Evolutionary conservation across 2,329 filamentous ascomycete species (phyloP).

Genomic region (Diaporthe citri): DNA sequence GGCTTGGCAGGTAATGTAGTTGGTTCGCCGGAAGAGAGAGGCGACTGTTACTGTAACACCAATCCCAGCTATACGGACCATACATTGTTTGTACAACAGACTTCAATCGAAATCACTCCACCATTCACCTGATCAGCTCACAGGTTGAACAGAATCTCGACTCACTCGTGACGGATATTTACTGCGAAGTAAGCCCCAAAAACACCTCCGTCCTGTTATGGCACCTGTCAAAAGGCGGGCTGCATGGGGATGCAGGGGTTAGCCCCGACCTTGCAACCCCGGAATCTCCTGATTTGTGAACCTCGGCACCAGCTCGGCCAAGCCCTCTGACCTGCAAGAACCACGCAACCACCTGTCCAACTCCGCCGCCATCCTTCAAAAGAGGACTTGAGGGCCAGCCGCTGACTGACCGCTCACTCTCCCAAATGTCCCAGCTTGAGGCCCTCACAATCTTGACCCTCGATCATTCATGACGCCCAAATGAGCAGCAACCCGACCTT

Average conservation of each 20-base stretch:
- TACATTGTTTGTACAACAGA: background rate
- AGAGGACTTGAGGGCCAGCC: constrained; percentile 7
- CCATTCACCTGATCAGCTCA: background rate
- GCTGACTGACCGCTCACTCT: background rate
- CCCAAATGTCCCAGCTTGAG: background rate
- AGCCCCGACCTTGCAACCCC: constrained; percentile 15
- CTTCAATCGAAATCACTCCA: background rate
- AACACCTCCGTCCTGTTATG: too few relatives aligned
- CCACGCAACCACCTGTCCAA: constrained; percentile 11
- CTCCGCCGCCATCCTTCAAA: background rate
- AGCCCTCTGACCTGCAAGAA: constrained; percentile 20
- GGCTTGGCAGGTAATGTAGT: background rate
- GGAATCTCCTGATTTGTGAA: constrained; percentile 27
- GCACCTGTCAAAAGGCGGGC: background rate
- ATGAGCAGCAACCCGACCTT: constrained; percentile 76
- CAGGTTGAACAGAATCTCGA: background rate
- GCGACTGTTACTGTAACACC: background rate
- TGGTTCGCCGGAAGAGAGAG: background rate
- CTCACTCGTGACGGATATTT: background rate
- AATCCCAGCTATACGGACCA: background rate
- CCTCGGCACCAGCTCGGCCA: constrained; percentile 26
- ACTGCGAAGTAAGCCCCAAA: background rate
- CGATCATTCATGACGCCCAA: constrained; percentile 37
- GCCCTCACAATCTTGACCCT: background rate
- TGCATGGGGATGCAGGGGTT: constrained; percentile 15